phyloP scores from a whole-genome alignment of 768 basidiomycete genomes.

The Podaxis sp. region DNA sequence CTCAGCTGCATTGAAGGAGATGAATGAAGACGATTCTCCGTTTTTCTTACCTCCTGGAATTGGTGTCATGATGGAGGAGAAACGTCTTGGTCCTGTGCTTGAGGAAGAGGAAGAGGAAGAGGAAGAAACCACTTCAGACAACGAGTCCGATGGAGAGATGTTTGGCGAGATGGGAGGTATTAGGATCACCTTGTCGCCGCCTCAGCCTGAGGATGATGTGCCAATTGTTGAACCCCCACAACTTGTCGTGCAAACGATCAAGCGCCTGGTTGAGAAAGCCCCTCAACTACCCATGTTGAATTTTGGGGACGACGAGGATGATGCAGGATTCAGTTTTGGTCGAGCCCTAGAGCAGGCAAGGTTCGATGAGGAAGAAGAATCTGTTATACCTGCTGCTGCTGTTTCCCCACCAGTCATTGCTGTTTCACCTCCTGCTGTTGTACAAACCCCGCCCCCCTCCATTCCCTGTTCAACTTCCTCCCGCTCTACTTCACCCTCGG shows the following conservation, averaged over 20 bases:
- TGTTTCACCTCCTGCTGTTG: slow-evolving; percentile 15
- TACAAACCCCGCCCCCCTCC: slow-evolving; percentile 26
- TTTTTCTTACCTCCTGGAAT: slow-evolving; percentile 40
- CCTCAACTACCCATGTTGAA: slow-evolving; percentile 30
- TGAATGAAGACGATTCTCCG: slow-evolving; percentile 48
- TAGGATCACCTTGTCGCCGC: slow-evolving; percentile 67
- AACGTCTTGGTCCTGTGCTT: slow-evolving; percentile 31
- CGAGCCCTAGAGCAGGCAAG: slow-evolving; percentile 11
- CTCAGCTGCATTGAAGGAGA: slow-evolving; percentile 45
- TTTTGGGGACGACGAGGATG: slow-evolving; percentile 27
- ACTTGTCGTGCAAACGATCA: slow-evolving; percentile 20
- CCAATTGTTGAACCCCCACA: slow-evolving; percentile 23
- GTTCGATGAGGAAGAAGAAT: slow-evolving; percentile 13
- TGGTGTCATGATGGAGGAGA: slow-evolving; percentile 40
- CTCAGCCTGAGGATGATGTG: slow-evolving; percentile 35
- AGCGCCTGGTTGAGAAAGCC: slow-evolving; percentile 21
- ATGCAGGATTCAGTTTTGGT: slow-evolving; percentile 33
- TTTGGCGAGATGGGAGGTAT: slow-evolving; percentile 68
- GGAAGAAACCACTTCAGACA: slow-evolving; percentile 32
- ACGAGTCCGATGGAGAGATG: slow-evolving; percentile 41
- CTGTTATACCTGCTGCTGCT: slow-evolving; percentile 14
- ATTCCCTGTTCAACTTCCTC: slow-evolving; percentile 24
- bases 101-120: slow-evolving; percentile 26
- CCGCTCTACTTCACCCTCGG: slow-evolving; percentile 36
- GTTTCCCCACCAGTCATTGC: slow-evolving; percentile 10